Base-by-base conservation (phyloP, 2,329 filamentous ascomycete species). In the Pseudodiploospora longispora region DNA sequence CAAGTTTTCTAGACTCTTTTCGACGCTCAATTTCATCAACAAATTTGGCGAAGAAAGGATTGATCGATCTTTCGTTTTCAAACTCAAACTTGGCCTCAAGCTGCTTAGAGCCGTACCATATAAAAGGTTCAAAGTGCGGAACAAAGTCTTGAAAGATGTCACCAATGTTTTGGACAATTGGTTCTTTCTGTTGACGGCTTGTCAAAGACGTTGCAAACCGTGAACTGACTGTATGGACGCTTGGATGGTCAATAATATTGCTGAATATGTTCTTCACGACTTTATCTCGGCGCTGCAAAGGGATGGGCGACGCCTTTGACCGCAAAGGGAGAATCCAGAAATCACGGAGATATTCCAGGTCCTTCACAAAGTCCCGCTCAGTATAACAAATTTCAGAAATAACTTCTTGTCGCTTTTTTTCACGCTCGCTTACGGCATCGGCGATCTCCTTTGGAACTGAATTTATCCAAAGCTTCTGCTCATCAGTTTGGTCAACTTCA, bases 401-500 rank as follows among this genome's bases (percentile, higher is more conserved):
- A 55, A 98, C 87, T 61, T 98, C 93, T 62, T 98, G 93, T 37
- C 93, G 81, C 71, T 97, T 97, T 80, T 95, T 94, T 65, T 98
- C 93, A 53, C 79, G 80, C 54, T 98, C 93, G 40, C 82, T 82
- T 30, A 96, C 83, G 59, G 83, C 87, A 55, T 97, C 90, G 1
- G 90, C 89, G 46, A 98, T 74, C 62, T 97, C 93, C 63, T 95
- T 93, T 1, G 90, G 87, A 32, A 98, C 93, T 10, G 90, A 95
- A 63, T 97, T 97, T 66, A 98, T 98, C 93, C 93, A 98, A 33
- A 98, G 76, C 65, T 97, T 97, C 69, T 97, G 93, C 63, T 97
- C 90, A 59, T 96, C 89, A 30, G 85, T 87, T 57, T 93, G 84
- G 47, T 90, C 85, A 36, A 64, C 71, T 50, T 93, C 87, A 55